Evolutionary conservation across 495 filamentous ascomycete genomes (phyloP).

Genomic region (Aspergillus avenaceus): DNA sequence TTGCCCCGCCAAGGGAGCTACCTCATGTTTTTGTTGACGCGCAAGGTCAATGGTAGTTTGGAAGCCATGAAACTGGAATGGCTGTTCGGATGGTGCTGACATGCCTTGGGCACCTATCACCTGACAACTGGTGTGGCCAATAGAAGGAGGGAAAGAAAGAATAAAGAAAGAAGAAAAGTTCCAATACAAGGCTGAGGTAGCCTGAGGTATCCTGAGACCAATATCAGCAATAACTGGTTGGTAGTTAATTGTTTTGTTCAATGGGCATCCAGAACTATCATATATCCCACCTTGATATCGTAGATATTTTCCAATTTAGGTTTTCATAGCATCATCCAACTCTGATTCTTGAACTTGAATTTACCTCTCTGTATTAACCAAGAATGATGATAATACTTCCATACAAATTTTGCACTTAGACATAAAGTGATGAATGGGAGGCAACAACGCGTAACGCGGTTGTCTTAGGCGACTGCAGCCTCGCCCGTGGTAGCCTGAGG

Average conservation of each 20-base stretch:
- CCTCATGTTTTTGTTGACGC: slow-evolving; percentile 33
- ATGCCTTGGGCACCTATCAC: slow-evolving; percentile 13
- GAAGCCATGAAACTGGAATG: slow-evolving; percentile 37
- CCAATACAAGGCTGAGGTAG: not conserved
- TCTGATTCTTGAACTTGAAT: not conserved
- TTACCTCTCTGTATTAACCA: too few species aligned
- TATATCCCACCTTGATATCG: not conserved
- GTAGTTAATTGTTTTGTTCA: not conserved
- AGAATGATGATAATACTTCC: not conserved
- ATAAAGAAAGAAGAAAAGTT: not conserved
- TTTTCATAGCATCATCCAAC: not conserved
- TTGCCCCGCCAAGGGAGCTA: slow-evolving; percentile 35
- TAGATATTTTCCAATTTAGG: not conserved
- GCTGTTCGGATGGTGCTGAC: slow-evolving; percentile 23
- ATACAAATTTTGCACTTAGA: not conserved
- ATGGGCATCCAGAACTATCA: not conserved
- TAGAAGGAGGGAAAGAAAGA: too few species aligned
- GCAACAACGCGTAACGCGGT: slow-evolving; percentile 6
- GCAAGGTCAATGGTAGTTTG: slow-evolving; percentile 46
- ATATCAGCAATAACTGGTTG: not conserved
- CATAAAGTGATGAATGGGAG: not conserved
- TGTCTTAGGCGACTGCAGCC: slow-evolving; percentile 9
- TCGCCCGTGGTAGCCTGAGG: not conserved
- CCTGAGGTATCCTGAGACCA: too few species aligned
- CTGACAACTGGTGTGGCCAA: not conserved